phyloP scores from a whole-genome alignment of 116 monocot species.

The Phalaenopsis hybrid region DNA sequence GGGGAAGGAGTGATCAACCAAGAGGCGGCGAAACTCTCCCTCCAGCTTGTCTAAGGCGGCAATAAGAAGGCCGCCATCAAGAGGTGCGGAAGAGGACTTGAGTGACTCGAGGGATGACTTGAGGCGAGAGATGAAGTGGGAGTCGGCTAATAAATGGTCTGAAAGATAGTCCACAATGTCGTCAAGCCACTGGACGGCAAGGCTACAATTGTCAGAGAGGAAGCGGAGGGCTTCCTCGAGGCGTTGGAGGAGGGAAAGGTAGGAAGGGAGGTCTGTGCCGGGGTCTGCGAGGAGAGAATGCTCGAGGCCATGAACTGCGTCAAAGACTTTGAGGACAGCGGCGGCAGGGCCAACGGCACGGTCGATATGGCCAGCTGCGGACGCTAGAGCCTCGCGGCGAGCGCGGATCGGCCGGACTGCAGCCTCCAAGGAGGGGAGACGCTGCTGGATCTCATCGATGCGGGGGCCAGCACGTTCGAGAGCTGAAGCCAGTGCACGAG shows the following conservation, averaged over 20 bases:
- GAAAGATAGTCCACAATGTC: conserved; percentile 70
- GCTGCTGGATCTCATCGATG: conserved; percentile 52
- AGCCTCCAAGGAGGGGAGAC: conserved; percentile 48
- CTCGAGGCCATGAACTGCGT: conserved; percentile 84
- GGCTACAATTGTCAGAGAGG: conserved; percentile 68
- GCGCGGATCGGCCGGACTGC: conserved; percentile 65
- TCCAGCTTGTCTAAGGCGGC: conserved; percentile 34
- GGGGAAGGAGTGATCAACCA: conserved; percentile 30
- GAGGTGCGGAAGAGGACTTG: conserved; percentile 6
- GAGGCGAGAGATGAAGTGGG: conserved; percentile 31
- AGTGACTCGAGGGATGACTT: conserved; percentile 24
- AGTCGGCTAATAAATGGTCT: conserved; percentile 58
- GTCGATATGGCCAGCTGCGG: conserved; percentile 62
- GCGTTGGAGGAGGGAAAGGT: conserved; percentile 53
- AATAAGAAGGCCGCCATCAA: conserved; percentile 55
- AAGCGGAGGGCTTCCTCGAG: conserved; percentile 75
- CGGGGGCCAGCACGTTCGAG: conserved; percentile 31
- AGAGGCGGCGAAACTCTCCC: conserved; percentile 53
- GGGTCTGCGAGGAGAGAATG: conserved; percentile 48
- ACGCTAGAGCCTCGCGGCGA: conserved; percentile 30
- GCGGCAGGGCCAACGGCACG: conserved; percentile 68
- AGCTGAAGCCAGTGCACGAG: conserved; percentile 33
- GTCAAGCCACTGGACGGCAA: conserved; percentile 79
- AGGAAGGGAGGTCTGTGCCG: conserved; percentile 40
- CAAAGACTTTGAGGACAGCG: conserved; percentile 81